Evolutionary conservation across 2,329 filamentous ascomycete species (phyloP).

Genomic region (Aspergillus sp.): DNA sequence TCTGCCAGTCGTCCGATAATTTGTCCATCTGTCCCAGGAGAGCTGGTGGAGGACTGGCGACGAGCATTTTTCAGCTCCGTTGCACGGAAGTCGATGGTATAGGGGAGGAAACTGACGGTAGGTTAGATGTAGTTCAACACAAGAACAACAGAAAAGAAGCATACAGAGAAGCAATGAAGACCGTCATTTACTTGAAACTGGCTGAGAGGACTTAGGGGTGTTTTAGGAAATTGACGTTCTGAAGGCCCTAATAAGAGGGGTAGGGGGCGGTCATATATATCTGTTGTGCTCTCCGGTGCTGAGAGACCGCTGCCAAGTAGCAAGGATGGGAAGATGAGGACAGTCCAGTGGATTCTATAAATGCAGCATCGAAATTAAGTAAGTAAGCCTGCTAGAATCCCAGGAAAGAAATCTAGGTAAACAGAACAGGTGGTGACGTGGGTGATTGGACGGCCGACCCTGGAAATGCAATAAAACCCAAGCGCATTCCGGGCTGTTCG

Average conservation of each 20-base stretch:
- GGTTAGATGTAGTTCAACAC: constrained; percentile 2
- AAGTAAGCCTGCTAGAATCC: no score
- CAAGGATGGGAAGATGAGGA: no score
- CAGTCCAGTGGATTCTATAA: not conserved
- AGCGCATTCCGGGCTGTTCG: constrained; percentile 13
- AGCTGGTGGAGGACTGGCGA: constrained; percentile 17
- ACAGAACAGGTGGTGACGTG: constrained; percentile 6
- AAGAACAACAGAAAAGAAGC: constrained; percentile 3
- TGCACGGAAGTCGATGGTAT: constrained; percentile 29
- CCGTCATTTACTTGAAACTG: constrained; percentile 18
- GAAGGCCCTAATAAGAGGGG: no score
- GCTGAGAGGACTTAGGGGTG: no score
- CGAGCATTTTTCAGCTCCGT: constrained; percentile 14
- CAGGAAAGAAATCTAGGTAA: not conserved
- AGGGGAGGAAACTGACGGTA: constrained; percentile 26
- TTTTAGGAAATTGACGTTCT: no score
- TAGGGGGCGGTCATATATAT: no score
- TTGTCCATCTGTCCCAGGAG: constrained; percentile 15
- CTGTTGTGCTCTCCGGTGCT: no score
- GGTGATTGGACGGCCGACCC: constrained; percentile 10
- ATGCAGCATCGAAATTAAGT: not conserved
- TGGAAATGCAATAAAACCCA: constrained; percentile 2
- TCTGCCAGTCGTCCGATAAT: constrained; percentile 19
- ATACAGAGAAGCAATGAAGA: constrained; percentile 30
- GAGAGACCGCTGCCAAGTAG: no score